phyloP scores from a whole-genome alignment of 129 eudicot species.

The Smallanthus sonchifolius region DNA sequence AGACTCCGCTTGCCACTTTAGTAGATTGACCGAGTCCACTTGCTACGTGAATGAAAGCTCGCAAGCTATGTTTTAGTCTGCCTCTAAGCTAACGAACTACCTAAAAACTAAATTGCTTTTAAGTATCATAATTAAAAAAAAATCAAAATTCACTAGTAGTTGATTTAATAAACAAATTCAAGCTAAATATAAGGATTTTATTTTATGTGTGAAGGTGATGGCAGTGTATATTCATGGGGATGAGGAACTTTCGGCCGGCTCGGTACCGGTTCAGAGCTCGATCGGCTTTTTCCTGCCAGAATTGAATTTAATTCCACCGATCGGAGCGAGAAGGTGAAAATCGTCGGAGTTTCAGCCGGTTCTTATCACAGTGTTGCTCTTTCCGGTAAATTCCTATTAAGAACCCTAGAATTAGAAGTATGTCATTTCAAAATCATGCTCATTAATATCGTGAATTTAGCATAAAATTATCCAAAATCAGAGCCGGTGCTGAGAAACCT shows the following conservation, averaged over 20 bases:
- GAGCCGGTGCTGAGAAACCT: too few relatives aligned
- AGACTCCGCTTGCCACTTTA: too few relatives aligned
- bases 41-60: too few relatives aligned
- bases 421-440: neutral
- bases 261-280: constrained; percentile 68
- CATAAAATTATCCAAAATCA: neutral
- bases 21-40: too few relatives aligned
- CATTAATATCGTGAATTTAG: neutral
- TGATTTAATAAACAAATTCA: neutral
- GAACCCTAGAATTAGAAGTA: neutral
- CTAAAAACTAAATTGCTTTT: too few relatives aligned
- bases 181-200: neutral
- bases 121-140: too few relatives aligned
- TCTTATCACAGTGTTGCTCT: constrained; percentile 92
- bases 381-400: constrained; percentile 41
- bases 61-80: too few relatives aligned
- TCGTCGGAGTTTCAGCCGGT: constrained; percentile 80
- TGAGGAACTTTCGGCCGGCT: constrained; percentile 94
- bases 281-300: constrained; percentile 50
- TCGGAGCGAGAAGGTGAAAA: constrained; percentile 26
- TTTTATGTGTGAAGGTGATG: constrained; percentile 52
- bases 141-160: too few relatives aligned
- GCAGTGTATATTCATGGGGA: constrained; percentile 88
- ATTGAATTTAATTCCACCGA: constrained; percentile 33
- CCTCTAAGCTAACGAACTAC: too few relatives aligned